Evolutionary conservation across 192 early-diverging fungal genomes (phyloP), one percentile per base, ranked within the genome.

Genomic region (Oehlia diaphana): DNA sequence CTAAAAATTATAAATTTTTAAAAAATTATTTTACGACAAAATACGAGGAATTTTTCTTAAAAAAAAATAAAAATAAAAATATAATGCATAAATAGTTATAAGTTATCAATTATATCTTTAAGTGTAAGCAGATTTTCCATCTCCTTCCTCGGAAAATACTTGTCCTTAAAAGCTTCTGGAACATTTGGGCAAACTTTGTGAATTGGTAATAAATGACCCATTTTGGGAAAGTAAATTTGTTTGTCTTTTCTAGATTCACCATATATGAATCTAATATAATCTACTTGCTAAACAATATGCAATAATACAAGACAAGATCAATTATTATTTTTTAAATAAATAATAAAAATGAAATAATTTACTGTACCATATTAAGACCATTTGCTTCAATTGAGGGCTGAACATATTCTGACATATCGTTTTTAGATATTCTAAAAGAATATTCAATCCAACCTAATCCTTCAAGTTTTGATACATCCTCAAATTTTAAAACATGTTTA

Each of bases 341-440:
- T 19, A 14, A 1, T 58, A 58, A 4, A 58, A 21, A 5, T 1
- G 3, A 58, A 16, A 14, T 5, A 19, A 1, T 19, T 19, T 58
- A 37, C 35, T 4, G 31, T 37, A 58, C 50, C 50, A 58, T 58
- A 58, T 19, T 16, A 58, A 47, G 13, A 3, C 50, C 16, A 4
- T 58, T 14, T 58, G 21, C 16, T 58, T 58, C 50, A 58, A 58
- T 58, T 16, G 50, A 58, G 4, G 14, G 50, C 4, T 19, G 12
- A 0, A 19, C 16, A 6, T 6, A 37, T 13, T 39, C 7, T n/a
- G n/a, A n/a, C 4, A 0, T 0, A 8, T 6, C 0, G 4, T 5
- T 39, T 39, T 37, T 2, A 42, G 39, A 42, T 7, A 47, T 12
- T 12, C 13, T 47, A 12, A 12, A 47, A 47, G 44, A 47, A 19